Evolutionary conservation across 140 eudicot genomes (phyloP).

Genomic region (Eryngium alpinum): DNA sequence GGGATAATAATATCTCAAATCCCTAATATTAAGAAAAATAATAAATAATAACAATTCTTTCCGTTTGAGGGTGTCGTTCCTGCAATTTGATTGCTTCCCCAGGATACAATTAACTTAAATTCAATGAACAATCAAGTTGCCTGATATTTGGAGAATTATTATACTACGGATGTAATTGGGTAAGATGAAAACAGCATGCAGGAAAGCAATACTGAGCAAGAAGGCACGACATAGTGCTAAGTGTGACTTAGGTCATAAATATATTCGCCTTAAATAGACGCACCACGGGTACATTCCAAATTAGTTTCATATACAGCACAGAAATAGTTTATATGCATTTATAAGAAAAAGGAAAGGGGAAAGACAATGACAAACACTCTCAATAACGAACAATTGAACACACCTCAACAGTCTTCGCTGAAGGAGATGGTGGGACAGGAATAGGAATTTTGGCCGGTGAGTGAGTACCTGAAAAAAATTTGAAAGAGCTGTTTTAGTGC

Average conservation of each 20-base stretch:
- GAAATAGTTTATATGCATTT: not conserved
- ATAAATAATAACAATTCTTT: too few species aligned
- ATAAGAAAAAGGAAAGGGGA: not conserved
- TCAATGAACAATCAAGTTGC: not conserved
- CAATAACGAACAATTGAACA: not conserved
- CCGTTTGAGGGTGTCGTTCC: not conserved
- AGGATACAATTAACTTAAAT: not conserved
- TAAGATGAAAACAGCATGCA: not conserved
- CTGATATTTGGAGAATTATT: too few species aligned
- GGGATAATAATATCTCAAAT: not conserved
- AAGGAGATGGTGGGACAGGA: constrained; percentile 74
- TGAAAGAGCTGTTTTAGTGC: not conserved
- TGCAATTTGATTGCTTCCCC: not conserved
- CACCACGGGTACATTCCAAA: not conserved
- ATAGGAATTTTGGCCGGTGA: constrained; percentile 95
- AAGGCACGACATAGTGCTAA: not conserved
- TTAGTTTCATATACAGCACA: not conserved
- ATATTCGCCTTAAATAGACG: not conserved
- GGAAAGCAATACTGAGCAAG: not conserved
- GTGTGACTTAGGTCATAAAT: not conserved
- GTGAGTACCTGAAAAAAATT: constrained; percentile 58
- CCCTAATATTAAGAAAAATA: not conserved
- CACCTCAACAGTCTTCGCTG: constrained; percentile 65
- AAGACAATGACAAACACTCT: not conserved
- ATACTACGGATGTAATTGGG: too few species aligned